Base-by-base conservation (phyloP, 495 filamentous ascomycete species). In the Achaetomiella virescens region DNA sequence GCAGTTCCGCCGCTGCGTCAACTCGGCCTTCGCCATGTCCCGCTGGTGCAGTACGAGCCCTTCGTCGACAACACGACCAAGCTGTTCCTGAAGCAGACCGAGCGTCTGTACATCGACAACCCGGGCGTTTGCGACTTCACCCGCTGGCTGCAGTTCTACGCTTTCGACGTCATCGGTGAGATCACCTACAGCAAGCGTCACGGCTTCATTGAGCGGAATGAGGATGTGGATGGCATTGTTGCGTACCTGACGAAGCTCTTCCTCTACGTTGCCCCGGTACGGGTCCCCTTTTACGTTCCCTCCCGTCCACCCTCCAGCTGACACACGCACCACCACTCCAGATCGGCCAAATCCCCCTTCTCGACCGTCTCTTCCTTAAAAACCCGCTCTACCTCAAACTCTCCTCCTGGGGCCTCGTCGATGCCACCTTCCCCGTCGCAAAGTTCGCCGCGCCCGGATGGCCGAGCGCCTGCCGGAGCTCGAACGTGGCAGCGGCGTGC, bases 141-240 rank as follows among this genome's bases (percentile, higher is more conserved):
- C 0, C 70, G 77, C 41, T 92, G 89, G 89, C 69, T 90, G 12
- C 86, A 90, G 61, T 91, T 82, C 64, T 91, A 85, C 61, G 85
- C 86, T 3, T 91, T 89, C 60, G 89, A 93, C 61, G 85, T 90
- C 29, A 85, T 87, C 57, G 82, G 82, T 33, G 77, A 84, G 58
- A 83, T 88, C 59, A 84, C 82, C 3, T 87, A 83, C 59, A 77
- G 77, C 48, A 79, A 84, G 58, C 72, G 81, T 10, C 83, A 86
- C 61, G 81, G 83, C 0, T 84, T 85, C 60, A 65, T 85, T 18
- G 83, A 84, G 65, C 66, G 74, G 60, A 84, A 84, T 37, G 70
- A 79, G 48, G 84, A 86, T 48, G 80, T 86, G 48, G 80, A 85
- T 59, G 83, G 82, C 6, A 79, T 84, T 17, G 78, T 86, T 6